Evolutionary conservation across 768 basidiomycete species (phyloP).

Genomic region (Amanita pallidorosea): DNA sequence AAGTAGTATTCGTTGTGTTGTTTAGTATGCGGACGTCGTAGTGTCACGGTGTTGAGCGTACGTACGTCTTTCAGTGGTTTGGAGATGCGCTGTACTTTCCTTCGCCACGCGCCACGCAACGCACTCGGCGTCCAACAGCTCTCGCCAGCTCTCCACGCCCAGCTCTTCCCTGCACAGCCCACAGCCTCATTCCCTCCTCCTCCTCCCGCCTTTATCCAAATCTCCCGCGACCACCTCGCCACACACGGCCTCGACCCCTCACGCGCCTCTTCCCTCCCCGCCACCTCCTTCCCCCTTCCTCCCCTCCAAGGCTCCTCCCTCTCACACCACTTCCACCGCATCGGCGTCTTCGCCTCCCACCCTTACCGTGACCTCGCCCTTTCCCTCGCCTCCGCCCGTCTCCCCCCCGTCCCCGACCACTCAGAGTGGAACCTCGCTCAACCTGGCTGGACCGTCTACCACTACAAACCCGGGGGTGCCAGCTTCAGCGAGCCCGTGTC

Average conservation of each 20-base stretch:
- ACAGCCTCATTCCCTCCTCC: constrained; percentile 25
- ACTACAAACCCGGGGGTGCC: constrained; percentile 64
- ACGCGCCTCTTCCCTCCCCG: constrained; percentile 72
- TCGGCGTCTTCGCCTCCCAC: constrained; percentile 58
- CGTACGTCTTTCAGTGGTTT: too few species aligned
- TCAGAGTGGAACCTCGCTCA: constrained; percentile 5
- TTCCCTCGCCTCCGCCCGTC: constrained; percentile 1
- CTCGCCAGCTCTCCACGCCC: constrained; percentile 66
- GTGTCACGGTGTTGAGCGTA: too few species aligned
- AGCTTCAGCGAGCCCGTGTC: constrained; percentile 66
- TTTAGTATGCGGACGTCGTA: too few species aligned
- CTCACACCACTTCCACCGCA: constrained; percentile 79
- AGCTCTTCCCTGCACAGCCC: constrained; percentile 47
- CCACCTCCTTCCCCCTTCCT: constrained; percentile 74
- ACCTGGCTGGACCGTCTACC: constrained; percentile 48
- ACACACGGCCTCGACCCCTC: constrained; percentile 73
- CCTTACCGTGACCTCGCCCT: constrained; percentile 58
- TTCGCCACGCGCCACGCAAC: constrained; percentile 26
- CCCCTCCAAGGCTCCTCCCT: constrained; percentile 72
- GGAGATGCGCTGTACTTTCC: too few species aligned
- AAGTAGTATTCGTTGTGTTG: too few species aligned
- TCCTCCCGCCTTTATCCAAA: constrained; percentile 44
- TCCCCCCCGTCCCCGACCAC: constrained; percentile 14
- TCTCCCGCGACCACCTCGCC: constrained; percentile 73
- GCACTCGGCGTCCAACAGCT: constrained; percentile 91